Evolutionary conservation across 805 yeast species (phyloP).

Genomic region (Starmera pachycereana): DNA sequence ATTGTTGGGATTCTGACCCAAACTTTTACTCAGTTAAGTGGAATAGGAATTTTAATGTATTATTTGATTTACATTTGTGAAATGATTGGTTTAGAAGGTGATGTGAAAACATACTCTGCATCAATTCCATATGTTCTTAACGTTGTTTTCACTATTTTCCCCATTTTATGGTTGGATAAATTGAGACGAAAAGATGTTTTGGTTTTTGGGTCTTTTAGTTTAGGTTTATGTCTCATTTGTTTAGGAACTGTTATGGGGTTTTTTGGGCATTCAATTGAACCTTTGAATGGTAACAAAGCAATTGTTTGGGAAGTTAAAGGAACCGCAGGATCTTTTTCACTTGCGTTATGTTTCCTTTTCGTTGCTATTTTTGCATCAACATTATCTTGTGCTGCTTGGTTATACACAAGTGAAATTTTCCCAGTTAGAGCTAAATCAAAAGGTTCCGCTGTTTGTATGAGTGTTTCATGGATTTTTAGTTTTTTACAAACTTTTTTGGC

Average conservation of each 20-base stretch:
- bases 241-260: constrained; percentile 27
- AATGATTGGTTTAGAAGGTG: constrained; percentile 32
- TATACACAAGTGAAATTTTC: constrained; percentile 40
- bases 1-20: constrained; percentile 29
- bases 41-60: constrained; percentile 32
- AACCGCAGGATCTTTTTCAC: constrained; percentile 29
- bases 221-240: constrained; percentile 25
- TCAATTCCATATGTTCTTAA: constrained; percentile 31
- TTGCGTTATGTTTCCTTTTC: constrained; percentile 34
- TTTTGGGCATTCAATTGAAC: constrained; percentile 24
- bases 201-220: constrained; percentile 30
- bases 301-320: constrained; percentile 26
- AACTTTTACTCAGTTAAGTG: constrained; percentile 33
- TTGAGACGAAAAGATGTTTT: constrained; percentile 37
- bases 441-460: constrained; percentile 36
- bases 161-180: constrained; percentile 31
- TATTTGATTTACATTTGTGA: constrained; percentile 37
- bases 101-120: constrained; percentile 22
- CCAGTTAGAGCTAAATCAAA: constrained; percentile 34
- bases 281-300: constrained; percentile 23
- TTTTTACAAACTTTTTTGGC: constrained; percentile 27
- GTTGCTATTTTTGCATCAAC: constrained; percentile 38
- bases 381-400: constrained; percentile 36
- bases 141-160: constrained; percentile 31
- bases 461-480: constrained; percentile 33